These are phyloP conservation scores for Zanthoxylum bungeanum DNA, from an alignment of 345 rosid species.

Conservation along the genomic window DNA sequence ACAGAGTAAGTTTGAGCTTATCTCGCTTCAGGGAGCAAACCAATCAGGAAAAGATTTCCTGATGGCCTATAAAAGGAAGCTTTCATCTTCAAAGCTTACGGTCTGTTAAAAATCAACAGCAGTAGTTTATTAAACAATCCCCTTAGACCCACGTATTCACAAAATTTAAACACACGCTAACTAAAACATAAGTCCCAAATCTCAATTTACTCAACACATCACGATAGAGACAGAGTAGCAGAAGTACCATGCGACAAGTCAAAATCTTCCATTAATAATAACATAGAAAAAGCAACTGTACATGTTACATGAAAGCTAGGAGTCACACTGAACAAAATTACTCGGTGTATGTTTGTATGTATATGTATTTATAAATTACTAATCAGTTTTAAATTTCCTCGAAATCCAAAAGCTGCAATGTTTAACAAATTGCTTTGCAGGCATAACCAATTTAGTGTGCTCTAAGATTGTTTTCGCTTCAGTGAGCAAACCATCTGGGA, in stretches of 20 bases:
- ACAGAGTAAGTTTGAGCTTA: background rate
- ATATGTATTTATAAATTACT: no score
- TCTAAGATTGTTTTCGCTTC: no score
- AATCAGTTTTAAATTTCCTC: constrained; percentile 9
- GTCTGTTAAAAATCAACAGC: background rate
- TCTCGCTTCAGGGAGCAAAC: constrained; percentile 22
- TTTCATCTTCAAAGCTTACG: background rate
- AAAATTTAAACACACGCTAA: background rate
- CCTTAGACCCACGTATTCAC: background rate
- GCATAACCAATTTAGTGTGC: no score
- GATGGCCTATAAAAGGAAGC: constrained; percentile 11
- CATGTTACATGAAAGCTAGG: no score
- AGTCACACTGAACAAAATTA: no score
- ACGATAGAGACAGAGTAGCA: background rate
- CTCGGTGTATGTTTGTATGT: background rate
- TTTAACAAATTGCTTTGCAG: background rate
- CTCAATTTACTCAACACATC: background rate
- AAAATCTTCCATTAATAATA: background rate
- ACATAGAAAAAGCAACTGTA: no score
- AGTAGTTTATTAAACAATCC: no score
- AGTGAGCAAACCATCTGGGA: constrained; percentile 2
- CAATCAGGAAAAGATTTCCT: background rate
- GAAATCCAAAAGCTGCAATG: constrained; percentile 7
- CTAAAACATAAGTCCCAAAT: background rate
- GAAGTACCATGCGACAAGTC: background rate